These are phyloP conservation scores for Colletotrichum acutatum DNA, from an alignment of 2,329 filamentous ascomycete species.

Conservation along the genomic window DNA sequence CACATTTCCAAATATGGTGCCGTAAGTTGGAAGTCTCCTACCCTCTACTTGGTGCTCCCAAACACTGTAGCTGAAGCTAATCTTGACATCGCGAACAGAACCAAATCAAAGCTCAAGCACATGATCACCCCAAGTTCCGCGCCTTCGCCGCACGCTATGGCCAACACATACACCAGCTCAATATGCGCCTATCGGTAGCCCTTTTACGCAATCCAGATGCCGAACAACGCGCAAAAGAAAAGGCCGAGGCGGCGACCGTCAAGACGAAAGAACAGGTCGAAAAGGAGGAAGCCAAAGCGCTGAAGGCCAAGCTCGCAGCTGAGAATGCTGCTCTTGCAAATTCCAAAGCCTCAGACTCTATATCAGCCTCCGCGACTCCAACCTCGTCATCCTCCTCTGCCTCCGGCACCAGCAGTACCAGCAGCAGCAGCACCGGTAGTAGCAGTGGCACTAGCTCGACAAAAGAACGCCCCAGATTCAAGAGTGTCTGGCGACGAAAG, in stretches of 20 bases:
- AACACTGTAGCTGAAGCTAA: not conserved
- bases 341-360: not conserved
- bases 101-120: constrained; percentile 72
- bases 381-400: not conserved
- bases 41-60: too few species aligned
- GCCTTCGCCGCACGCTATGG: constrained; percentile 70
- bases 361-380: not conserved
- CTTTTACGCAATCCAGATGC: constrained; percentile 67
- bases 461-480: constrained; percentile 39
- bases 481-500: constrained; percentile 69
- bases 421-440: not conserved
- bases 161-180: constrained; percentile 73
- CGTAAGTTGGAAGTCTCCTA: constrained; percentile 55
- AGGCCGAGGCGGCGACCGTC: constrained; percentile 71
- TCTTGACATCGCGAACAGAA: constrained; percentile 56
- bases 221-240: constrained; percentile 69
- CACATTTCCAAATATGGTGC: constrained; percentile 77
- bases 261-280: constrained; percentile 71
- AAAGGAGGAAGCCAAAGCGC: constrained; percentile 60
- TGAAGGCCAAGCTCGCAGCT: constrained; percentile 49
- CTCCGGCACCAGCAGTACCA: not conserved
- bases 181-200: constrained; percentile 72
- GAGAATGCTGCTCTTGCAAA: constrained; percentile 10
- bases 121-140: constrained; percentile 72
- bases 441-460: not conserved